A percentile compares a stretch with the other conserved stretches of the same genome.
Evolutionary conservation across 768 basidiomycete species (phyloP).

Genomic region (Hypsizygus marmoreus): DNA sequence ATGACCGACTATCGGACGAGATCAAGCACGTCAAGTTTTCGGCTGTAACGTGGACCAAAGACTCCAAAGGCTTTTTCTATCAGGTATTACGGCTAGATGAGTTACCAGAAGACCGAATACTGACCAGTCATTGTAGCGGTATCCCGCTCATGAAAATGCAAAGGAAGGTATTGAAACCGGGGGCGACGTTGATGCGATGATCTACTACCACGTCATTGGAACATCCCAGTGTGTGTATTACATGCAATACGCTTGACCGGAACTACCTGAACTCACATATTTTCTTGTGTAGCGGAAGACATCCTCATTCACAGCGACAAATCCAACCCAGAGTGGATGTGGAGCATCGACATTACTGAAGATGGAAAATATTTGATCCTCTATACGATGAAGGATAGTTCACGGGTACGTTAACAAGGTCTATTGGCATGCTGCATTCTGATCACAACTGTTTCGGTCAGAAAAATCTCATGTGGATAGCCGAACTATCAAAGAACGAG

Average conservation of each 20-base stretch:
- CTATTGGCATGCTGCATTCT: not conserved
- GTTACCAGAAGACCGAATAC: too few species aligned
- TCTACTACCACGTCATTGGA: slow-evolving; percentile 76
- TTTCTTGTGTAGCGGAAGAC: slow-evolving; percentile 55
- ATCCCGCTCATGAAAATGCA: slow-evolving; percentile 50
- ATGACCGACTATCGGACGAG: slow-evolving; percentile 61
- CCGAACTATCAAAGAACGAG: slow-evolving; percentile 58
- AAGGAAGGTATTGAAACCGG: slow-evolving; percentile 60
- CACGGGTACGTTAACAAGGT: slow-evolving; percentile 44
- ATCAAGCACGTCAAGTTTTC: slow-evolving; percentile 81
- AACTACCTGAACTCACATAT: too few species aligned
- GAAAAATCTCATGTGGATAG: slow-evolving; percentile 78
- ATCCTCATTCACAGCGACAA: slow-evolving; percentile 66
- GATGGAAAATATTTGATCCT: slow-evolving; percentile 68
- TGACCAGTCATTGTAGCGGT: slow-evolving; percentile 41
- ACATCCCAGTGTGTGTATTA: slow-evolving; percentile 69
- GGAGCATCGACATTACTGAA: slow-evolving; percentile 54
- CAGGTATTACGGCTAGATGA: too few species aligned
- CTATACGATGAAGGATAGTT: slow-evolving; percentile 58
- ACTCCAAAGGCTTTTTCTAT: slow-evolving; percentile 85
- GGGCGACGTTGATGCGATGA: slow-evolving; percentile 66
- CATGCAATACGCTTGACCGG: too few species aligned
- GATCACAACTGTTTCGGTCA: slow-evolving; percentile 26
- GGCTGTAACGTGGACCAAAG: slow-evolving; percentile 69
- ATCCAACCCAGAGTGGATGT: slow-evolving; percentile 68